These are phyloP conservation scores for Rhodamnia argentea DNA, from an alignment of 345 rosid species.

Conservation along the genomic window DNA sequence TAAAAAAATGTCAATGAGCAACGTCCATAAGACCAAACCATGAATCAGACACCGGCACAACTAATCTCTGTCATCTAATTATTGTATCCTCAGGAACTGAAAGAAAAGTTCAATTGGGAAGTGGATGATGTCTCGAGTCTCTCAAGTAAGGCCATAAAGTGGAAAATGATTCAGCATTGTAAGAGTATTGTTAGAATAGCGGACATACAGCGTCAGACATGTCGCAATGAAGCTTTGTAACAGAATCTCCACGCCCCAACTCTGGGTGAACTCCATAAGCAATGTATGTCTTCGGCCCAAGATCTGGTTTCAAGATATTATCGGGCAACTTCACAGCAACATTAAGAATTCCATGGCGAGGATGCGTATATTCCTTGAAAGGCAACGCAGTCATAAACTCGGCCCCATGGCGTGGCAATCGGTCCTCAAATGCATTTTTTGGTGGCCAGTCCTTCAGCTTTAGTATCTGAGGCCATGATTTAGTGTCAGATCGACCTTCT, in stretches of 20 bases:
- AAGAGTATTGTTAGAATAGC: not conserved
- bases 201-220: conserved; percentile 58
- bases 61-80: not conserved
- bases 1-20: not conserved
- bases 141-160: not conserved
- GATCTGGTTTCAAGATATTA: conserved; percentile 30
- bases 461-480: conserved; percentile 32
- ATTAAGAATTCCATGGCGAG: conserved; percentile 27
- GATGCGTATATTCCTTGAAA: conserved; percentile 41
- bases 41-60: not conserved
- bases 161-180: not conserved
- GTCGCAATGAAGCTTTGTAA: conserved; percentile 65
- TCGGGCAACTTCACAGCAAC: conserved; percentile 27
- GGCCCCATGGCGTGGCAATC: conserved; percentile 36
- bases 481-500: conserved; percentile 2
- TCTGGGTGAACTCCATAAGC: conserved; percentile 45
- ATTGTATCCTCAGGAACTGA: not conserved
- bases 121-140: not conserved
- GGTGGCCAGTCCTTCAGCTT: conserved; percentile 65
- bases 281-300: conserved; percentile 51
- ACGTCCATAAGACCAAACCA: not conserved
- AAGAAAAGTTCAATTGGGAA: not conserved
- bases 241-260: conserved; percentile 61
- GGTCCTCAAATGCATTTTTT: conserved; percentile 26
- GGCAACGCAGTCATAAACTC: conserved; percentile 37